Evolutionary conservation across 1,139 yeast species (phyloP).

Genomic region (Blastobotrys persicus): DNA sequence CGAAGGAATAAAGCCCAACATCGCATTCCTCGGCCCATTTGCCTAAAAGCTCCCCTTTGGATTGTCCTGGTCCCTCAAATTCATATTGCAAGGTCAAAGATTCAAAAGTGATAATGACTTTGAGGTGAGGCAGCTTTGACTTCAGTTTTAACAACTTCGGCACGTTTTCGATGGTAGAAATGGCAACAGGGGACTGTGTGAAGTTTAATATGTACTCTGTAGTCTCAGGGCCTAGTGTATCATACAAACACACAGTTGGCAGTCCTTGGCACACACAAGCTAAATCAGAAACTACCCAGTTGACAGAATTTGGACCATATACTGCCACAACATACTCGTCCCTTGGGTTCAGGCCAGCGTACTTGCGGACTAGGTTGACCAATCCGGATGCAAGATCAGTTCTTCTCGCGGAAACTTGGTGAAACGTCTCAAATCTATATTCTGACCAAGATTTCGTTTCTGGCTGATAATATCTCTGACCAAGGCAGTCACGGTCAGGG

Average conservation of each 20-base stretch:
- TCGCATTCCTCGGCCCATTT: slow-evolving; percentile 39
- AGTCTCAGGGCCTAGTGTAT: slow-evolving; percentile 60
- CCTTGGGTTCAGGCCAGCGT: slow-evolving; percentile 26
- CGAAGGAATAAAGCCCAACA: slow-evolving; percentile 45
- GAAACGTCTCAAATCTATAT: slow-evolving; percentile 52
- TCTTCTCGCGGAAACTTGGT: slow-evolving; percentile 44
- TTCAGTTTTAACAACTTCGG: slow-evolving; percentile 44
- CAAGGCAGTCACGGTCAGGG: slow-evolving; percentile 49
- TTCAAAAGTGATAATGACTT: slow-evolving; percentile 53
- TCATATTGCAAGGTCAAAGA: slow-evolving; percentile 25
- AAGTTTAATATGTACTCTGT: slow-evolving; percentile 56
- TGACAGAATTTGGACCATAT: slow-evolving; percentile 54
- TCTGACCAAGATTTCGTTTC: slow-evolving; percentile 44
- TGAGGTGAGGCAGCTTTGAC: slow-evolving; percentile 39
- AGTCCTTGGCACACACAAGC: slow-evolving; percentile 53
- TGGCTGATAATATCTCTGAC: slow-evolving; percentile 46
- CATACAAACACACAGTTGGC: slow-evolving; percentile 59
- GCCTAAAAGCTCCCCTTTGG: slow-evolving; percentile 31
- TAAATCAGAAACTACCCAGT: slow-evolving; percentile 61
- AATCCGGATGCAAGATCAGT: slow-evolving; percentile 64
- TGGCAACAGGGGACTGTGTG: slow-evolving; percentile 56
- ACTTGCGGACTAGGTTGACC: slow-evolving; percentile 41
- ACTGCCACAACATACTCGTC: slow-evolving; percentile 50
- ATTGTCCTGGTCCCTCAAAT: slow-evolving; percentile 54
- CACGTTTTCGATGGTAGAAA: slow-evolving; percentile 49